Evolutionary conservation across 2,329 filamentous ascomycete species (phyloP), one percentile per base, ranked within the genome.

Genomic region (Aureobasidium sp.): DNA sequence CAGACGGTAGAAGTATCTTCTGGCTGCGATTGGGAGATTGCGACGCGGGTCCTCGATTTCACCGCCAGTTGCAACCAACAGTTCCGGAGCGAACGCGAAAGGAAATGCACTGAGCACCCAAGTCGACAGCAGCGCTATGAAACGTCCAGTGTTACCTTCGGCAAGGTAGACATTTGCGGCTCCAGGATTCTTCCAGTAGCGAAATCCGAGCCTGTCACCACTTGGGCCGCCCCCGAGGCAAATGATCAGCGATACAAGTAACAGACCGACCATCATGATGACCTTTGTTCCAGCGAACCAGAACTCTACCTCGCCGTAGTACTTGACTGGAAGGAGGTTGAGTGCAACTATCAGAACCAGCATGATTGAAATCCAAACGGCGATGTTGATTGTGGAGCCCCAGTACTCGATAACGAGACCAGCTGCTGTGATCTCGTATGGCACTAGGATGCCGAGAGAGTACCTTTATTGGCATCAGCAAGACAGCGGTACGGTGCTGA

Each of bases 1-100:
- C n/a, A 87, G 75, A 13, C 84, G 84, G 70, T 80, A 85, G 71
- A 86, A 84, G 70, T 82, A 85, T 9, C 81, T 78, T n/a, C 80
- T 78, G 0, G 81, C 82, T 1, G 84, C 84, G 20, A 76, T 81
- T 17, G 84, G 84, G 7, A 87, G 75, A 65, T 85, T 85, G 46
- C 79, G 76, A n/a, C 83, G 77, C 1, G 81, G 84, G 12, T 74
- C 79, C 65, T 81, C 74, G 77, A 84, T 84, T 67, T 86, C 84
- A 12, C 83, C 83, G 23, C 78, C 82, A 4, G 69, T 70, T 32
- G 82, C 81, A 41, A 84, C 77, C 52, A 84, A 75, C 37, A 84
- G 70, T 66, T 85, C 82, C 0, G 81, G 80, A 0, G 80, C 79
- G 66, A 82, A 82, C 36, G 80, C 77, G 68, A 83, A 84, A 0